Percentiles rank a stretch among this genome's conserved stretches.
Conservation (phyloP, 768 basidiomycete species). For the Roridomyces roridus region DNA sequence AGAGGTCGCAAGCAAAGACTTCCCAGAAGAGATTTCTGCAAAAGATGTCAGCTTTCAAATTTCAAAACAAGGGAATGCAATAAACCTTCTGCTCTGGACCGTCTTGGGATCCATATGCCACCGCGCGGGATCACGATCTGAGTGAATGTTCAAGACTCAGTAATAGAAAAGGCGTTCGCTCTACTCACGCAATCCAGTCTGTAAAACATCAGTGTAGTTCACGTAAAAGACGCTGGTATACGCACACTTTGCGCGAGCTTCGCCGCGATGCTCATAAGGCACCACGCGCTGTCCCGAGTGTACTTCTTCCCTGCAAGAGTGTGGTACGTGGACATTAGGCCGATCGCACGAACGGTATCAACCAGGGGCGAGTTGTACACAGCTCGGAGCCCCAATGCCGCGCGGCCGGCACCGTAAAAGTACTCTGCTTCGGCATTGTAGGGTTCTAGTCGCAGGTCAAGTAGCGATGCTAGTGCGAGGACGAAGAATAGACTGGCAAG, state of each 20-base stretch:
- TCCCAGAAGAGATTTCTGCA: slow-evolving; percentile 45
- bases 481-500: slow-evolving; percentile 63
- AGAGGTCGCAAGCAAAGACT: slow-evolving; percentile 43
- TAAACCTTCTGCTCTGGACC: slow-evolving; percentile 37
- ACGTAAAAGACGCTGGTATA: slow-evolving; percentile 1
- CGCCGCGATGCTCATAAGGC: slow-evolving; percentile 59
- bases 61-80: neutral
- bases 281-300: slow-evolving; percentile 55
- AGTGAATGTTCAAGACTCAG: neutral
- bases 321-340: slow-evolving; percentile 63
- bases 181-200: slow-evolving; percentile 52
- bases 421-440: slow-evolving; percentile 66
- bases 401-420: slow-evolving; percentile 63
- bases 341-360: slow-evolving; percentile 64
- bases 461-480: slow-evolving; percentile 66
- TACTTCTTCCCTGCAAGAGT: slow-evolving; percentile 58
- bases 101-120: slow-evolving; percentile 46
- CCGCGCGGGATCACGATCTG: slow-evolving; percentile 48
- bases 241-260: slow-evolving; percentile 64
- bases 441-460: slow-evolving; percentile 56
- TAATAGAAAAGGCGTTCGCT: neutral
- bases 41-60: neutral
- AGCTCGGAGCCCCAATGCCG: slow-evolving; percentile 55
- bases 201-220: neutral
- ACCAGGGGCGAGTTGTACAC: slow-evolving; percentile 62